Evolutionary conservation across 2,329 filamentous ascomycete species (phyloP).

Genomic region (Penicillium sp.): DNA sequence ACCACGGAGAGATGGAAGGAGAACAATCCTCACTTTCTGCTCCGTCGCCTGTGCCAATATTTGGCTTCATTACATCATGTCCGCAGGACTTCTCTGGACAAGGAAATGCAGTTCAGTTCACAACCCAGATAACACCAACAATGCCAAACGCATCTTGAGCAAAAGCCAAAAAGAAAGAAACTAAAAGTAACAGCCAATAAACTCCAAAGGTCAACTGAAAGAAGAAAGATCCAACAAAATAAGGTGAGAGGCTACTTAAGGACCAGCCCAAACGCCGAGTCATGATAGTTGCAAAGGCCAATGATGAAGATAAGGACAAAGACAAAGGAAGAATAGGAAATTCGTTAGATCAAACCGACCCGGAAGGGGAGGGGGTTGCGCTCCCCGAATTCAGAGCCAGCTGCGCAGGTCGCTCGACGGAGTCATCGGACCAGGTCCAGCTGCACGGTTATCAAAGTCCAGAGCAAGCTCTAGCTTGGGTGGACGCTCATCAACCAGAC

Average conservation of each 20-base stretch:
- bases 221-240: slow-evolving; percentile 10
- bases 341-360: slow-evolving; percentile 4
- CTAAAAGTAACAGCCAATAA: background rate
- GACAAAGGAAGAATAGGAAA: slow-evolving; percentile 14
- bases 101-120: slow-evolving; percentile 10
- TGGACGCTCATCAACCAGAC: slow-evolving; percentile 47
- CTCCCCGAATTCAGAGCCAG: slow-evolving; percentile 34
- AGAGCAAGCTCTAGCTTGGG: slow-evolving; percentile 57
- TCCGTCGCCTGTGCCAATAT: slow-evolving; percentile 20
- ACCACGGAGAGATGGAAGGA: slow-evolving; percentile 14
- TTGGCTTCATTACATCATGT: slow-evolving; percentile 25
- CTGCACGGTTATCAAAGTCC: slow-evolving; percentile 27
- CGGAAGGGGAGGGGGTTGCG: too few relatives aligned
- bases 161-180: slow-evolving; percentile 1
- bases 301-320: slow-evolving; percentile 14
- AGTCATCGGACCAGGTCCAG: slow-evolving; percentile 20
- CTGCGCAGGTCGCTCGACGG: slow-evolving; percentile 32
- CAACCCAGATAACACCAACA: slow-evolving; percentile 19
- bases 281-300: slow-evolving; percentile 22
- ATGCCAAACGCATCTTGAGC: slow-evolving; percentile 24
- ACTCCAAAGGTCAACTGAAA: slow-evolving; percentile 13
- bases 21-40: slow-evolving; percentile 2
- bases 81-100: slow-evolving; percentile 17
- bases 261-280: slow-evolving; percentile 22
- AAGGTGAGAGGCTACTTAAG: slow-evolving; percentile 3